Evolutionary conservation across 2,329 filamentous ascomycete species (phyloP), one percentile per base, ranked within the genome.

Genomic region (Sporothrix luriei): DNA sequence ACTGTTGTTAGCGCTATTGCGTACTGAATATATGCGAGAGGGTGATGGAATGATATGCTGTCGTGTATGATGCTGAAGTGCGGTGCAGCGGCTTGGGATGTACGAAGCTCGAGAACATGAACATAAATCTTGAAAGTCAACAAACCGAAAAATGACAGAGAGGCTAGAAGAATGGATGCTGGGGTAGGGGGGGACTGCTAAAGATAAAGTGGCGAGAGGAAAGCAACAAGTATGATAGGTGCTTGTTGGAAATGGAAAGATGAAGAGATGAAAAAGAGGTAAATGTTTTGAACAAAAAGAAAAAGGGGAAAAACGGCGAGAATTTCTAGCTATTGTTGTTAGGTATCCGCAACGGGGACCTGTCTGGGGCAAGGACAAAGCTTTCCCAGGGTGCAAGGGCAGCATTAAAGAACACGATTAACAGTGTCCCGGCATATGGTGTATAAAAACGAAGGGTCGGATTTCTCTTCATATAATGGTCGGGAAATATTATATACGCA

Each of bases 391-490:
- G 66, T 52, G n/a, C 40, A 68, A 40, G 54, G 40, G 29, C 46
- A 61, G 51, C 14, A 46, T 48, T 21, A 46, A 48, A 10, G 29
- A 57, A 43, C 24, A 38, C 54, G 21, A 49, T 14, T 38, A 24
- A 54, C 29, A 69, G 71, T 67, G 70, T 72, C 71, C 70, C 70
- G 65, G 57, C 69, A 71, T 69, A 59, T 71, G 69, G 68, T 57
- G 70, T 71, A 73, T 71, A 70, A 68, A 68, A 71, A 69, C 57
- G 40, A 65, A 69, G 61, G 70, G 71, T 70, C 68, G 59, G 65
- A 29, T 69, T 68, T 46, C 70, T 72, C 74, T 74, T 75, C 73
- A 76, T 70, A 76, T 74, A 74, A 74, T 68, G 72, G 71, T 69
- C 62, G 64, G 68, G 51, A 51, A 67, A 38, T 68, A 68, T 66